phyloP scores from a whole-genome alignment of 176 grass and related monocot genomes.

The Melocanna baccifera region DNA sequence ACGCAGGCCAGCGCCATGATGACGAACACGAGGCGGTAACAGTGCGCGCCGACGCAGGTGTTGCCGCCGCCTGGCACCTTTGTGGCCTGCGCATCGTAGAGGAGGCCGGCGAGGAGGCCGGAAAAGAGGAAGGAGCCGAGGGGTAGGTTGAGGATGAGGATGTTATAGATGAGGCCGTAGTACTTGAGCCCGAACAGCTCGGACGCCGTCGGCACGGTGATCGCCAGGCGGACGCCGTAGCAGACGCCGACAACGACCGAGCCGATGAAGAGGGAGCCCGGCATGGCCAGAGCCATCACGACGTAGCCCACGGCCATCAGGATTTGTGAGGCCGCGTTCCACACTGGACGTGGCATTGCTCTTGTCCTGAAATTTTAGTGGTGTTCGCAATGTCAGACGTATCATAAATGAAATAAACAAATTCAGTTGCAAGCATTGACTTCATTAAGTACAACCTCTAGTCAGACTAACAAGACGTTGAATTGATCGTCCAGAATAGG shows the following conservation, averaged over 20 bases:
- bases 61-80: conserved; percentile 67
- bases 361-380: conserved; percentile 43
- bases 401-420: background rate
- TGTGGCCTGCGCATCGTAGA: conserved; percentile 88
- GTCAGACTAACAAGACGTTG: background rate
- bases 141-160: conserved; percentile 93
- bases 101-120: conserved; percentile 79
- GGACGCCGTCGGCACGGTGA: conserved; percentile 82
- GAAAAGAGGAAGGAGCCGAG: conserved; percentile 98
- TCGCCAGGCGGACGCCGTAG: conserved; percentile 82
- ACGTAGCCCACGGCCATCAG: conserved; percentile 78
- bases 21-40: conserved; percentile 80
- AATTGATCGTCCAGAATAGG: background rate
- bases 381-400: background rate
- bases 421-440: background rate
- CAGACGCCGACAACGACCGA: conserved; percentile 78
- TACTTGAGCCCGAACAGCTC: conserved; percentile 96
- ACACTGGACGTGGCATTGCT: conserved; percentile 67
- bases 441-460: background rate
- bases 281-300: conserved; percentile 69
- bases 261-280: conserved; percentile 84
- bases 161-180: conserved; percentile 99
- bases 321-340: conserved; percentile 88
- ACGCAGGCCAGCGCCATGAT: conserved; percentile 73
- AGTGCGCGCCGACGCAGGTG: conserved; percentile 83